Base-by-base conservation (phyloP, 176 grass and related monocot species). In the Ensete ventricosum region DNA sequence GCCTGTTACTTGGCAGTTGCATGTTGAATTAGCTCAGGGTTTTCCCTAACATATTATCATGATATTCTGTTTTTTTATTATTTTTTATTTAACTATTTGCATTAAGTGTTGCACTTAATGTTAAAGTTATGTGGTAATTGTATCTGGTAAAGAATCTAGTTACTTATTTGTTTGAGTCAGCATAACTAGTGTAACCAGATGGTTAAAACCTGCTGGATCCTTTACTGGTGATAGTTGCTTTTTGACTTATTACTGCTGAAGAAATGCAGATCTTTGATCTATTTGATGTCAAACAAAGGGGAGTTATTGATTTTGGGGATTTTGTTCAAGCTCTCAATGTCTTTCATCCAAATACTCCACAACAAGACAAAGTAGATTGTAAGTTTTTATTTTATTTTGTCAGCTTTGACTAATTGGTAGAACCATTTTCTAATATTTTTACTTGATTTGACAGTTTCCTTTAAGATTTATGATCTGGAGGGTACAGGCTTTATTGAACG, bases 331-430 rank as follows among this genome's bases (percentile, higher is more conserved):
- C 88, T 65, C 81, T 99, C 52, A 94, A 91, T 91, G 88, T 99
- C 62, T 99, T 99, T 74, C 95, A 99, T 82, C 95, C 95, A 72
- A 99, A 82, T 63, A 82, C 92, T 59, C 70, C 90, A 14, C 80
- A 91, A 73, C 88, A 91, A 89, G 90, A 89, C 63, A 99, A 99
- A 87, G 85, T 99, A 78, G 84, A 99, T 53, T 99, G 95, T 99
- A 91, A 78, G 88, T 84, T 76, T 54, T 11, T 81, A 76, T 23
- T 65, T 12, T 23, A 19, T 85, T 53, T 77, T 22, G 67, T 53
- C 50, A 14, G 12, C 58, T 64, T 77, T 48, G 58, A 8, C 9
- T 9, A 29, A 16, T 55, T 16, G 48, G 7, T 25, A 48, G 50
- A 25, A 29, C 9, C 20, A 29, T 49, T 82, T 84, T 70, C 76